Evolutionary conservation across 495 filamentous ascomycete species (phyloP).

Genomic region (Halenospora varia): DNA sequence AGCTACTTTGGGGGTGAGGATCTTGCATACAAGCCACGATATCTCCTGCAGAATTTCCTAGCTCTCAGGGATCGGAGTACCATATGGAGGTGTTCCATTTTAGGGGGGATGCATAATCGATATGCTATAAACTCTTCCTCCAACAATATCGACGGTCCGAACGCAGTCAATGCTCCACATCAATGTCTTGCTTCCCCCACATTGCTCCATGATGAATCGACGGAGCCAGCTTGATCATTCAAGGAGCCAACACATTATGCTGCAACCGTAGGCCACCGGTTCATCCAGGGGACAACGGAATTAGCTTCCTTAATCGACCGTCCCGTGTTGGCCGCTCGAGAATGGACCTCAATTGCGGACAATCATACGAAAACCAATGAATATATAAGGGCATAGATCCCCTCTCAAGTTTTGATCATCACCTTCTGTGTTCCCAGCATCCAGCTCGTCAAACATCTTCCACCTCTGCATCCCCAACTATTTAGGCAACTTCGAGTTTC

Average conservation of each 20-base stretch:
- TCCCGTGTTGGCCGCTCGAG: slow-evolving; percentile 6
- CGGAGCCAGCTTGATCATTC: slow-evolving; percentile 4
- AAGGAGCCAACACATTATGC: slow-evolving; percentile 7
- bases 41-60: background rate
- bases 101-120: background rate
- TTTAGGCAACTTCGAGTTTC: background rate
- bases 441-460: background rate
- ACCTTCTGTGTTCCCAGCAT: background rate
- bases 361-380: slow-evolving; percentile 1
- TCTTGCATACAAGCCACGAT: background rate
- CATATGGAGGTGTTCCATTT: background rate
- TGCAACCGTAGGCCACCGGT: background rate
- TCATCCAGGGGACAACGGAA: background rate
- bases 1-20: no score
- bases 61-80: background rate
- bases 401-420: background rate
- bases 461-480: background rate
- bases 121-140: background rate
- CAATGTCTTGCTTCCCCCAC: slow-evolving; percentile 2
- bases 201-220: slow-evolving; percentile 9
- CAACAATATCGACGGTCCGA: background rate
- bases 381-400: slow-evolving; percentile 12
- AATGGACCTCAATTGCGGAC: slow-evolving; percentile 6
- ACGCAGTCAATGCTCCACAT: slow-evolving; percentile 6
- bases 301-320: slow-evolving; percentile 12